Evolutionary conservation across 306 rosid genomes (phyloP), one percentile per base, ranked within the genome.

Genomic region (Vigna angularis): DNA sequence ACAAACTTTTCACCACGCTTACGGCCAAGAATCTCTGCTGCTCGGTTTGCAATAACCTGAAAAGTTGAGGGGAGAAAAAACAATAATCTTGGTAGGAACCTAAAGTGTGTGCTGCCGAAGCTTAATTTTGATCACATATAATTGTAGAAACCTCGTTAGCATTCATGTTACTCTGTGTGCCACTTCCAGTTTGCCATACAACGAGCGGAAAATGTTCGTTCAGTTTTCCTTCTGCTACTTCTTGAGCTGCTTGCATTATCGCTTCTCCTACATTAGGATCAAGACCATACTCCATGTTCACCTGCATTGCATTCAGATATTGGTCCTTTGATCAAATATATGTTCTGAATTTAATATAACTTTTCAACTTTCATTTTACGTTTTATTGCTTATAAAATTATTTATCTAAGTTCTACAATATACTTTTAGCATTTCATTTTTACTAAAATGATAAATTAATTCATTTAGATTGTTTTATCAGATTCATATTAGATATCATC

Each of bases 161-260:
- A 77, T 95, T 95, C 98, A 95, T 95, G 85, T 95, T 95, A 78
- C 96, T 95, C 74, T 95, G 98, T 17, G 98, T 95, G 70, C 97
- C 98, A 85, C 98, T 95, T 40, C 98, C 98, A 75, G 98, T 95
- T 80, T 95, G 98, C 98, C 98, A 95, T 13, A 95, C 95, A 84
- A 95, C 98, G 15, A 95, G 97, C 5, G 98, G 98, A 61, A 95
- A 92, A 73, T 95, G 97, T 59, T 95, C 93, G 50, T 91, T 92
- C 5, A 92, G 89, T 85, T 95, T 95, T 62, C 98, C 98, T 76
- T 95, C 98, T 0, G 98, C 98, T 6, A 95, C 98, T 89, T 95
- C 98, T 55, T 92, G 89, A 4, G 98, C 98, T 30, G 98, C 98
- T 73, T 84, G 86, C 90, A 95, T 91, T 6, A 92, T 79, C 3